Base-by-base conservation (phyloP, 1,284 basidiomycete species). In the Bjerkandera adusta region DNA sequence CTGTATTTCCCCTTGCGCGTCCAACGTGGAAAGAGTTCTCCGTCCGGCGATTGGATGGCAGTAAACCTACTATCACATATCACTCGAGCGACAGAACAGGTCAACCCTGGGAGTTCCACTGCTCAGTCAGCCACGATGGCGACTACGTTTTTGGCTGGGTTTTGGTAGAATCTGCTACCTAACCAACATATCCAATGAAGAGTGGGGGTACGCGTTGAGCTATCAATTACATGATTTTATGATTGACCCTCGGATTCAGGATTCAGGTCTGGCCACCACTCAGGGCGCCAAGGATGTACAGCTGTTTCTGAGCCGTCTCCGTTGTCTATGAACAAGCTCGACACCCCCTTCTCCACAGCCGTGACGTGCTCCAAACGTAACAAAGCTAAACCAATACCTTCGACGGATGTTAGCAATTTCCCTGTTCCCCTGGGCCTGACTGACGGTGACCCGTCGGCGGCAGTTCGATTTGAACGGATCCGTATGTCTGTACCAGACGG, bases 61-160 rank as follows among this genome's bases (percentile, higher is more conserved):
- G 44, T 16, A 86, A 85, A 53, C 85, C 85, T 15, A 43, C 52
- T 0, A 65, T 89, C 21, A 49, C 62, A 33, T 83, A 75, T 51
- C 66, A 66, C 38, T n/a, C 43, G 4, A 24, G 45, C 6, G 22
- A 54, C 6, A 37, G 38, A 26, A 30, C 34, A 3, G 22, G 44
- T 10, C 58, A 37, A 16, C 49, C 70, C 30, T 69, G 70, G 42
- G 57, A 57, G 16, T 57, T 84, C 36, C 80, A 89, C 62, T 75
- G 80, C 16, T 91, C 85, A 38, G 73, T 92, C 38, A 89, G 85
- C 54, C 92, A 95, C 56, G 92, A 95, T 57, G 90, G 88, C 20
- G 87, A 90, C 32, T 91, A 92, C 57, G 76, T 91, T 7, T 75
- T 88, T 39, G 79, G 89, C 3, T 80, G 80, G 8, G 90, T 94